Conservation (phyloP, 2,329 filamentous ascomycete species). For the Sporothrix luriei region DNA sequence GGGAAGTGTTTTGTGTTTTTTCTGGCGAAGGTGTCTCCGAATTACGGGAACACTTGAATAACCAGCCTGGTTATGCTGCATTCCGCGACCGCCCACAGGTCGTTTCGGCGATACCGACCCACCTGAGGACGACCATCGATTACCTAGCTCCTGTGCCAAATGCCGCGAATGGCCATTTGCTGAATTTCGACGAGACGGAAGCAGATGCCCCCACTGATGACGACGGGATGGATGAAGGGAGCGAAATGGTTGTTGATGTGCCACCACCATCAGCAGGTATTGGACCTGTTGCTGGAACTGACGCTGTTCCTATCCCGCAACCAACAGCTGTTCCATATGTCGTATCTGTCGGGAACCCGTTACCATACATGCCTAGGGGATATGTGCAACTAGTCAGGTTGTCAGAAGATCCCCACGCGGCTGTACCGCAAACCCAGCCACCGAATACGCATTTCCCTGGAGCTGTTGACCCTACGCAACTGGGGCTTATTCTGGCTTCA, state of each 20-base stretch:
- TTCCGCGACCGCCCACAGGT: conserved; percentile 43
- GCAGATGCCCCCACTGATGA: conserved; percentile 46
- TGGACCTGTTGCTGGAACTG: background rate
- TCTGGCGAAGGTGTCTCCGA: conserved; percentile 80
- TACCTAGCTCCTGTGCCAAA: background rate
- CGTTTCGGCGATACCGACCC: conserved; percentile 19
- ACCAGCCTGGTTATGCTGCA: conserved; percentile 51
- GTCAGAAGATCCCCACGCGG: background rate
- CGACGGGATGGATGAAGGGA: conserved; percentile 49
- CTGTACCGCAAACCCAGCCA: background rate
- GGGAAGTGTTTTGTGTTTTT: conserved; percentile 96
- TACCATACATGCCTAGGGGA: conserved; percentile 5
- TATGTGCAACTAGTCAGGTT: conserved; percentile 9
- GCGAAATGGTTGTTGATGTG: conserved; percentile 34
- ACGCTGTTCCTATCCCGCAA: background rate
- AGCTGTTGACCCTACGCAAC: background rate
- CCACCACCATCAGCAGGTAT: background rate
- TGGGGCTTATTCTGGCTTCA: background rate
- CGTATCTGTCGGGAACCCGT: background rate
- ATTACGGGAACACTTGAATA: conserved; percentile 77
- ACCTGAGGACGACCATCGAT: background rate
- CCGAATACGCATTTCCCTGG: background rate
- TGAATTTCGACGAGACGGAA: conserved; percentile 38
- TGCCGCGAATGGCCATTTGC: conserved; percentile 30
- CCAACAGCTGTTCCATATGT: background rate